Evolutionary conservation across 345 rosid species (phyloP).

Genomic region (Dipteronia dyeriana): DNA sequence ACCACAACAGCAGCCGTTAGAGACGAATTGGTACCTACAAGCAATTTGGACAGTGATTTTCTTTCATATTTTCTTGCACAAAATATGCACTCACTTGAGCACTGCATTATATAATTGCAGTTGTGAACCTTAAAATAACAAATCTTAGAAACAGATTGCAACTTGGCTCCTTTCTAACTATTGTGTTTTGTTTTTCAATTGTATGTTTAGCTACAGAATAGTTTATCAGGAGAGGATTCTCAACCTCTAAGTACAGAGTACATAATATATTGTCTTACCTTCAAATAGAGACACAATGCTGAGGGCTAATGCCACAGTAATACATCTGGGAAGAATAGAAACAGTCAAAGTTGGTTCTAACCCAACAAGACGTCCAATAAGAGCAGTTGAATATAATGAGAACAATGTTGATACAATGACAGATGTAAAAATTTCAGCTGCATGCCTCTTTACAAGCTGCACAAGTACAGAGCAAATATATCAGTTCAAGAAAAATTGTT

Average conservation of each 20-base stretch:
- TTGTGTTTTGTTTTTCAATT: not conserved
- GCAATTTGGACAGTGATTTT: not conserved
- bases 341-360: slow-evolving; percentile 73
- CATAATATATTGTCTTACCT: slow-evolving; percentile 38
- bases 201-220: not conserved
- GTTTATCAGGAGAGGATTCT: not conserved
- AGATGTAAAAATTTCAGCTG: slow-evolving; percentile 90
- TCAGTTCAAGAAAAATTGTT: not conserved
- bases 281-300: slow-evolving; percentile 91
- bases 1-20: slow-evolving; percentile 95
- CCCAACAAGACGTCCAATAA: slow-evolving; percentile 73
- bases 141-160: not conserved
- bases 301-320: slow-evolving; percentile 93
- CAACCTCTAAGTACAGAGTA: not conserved
- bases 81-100: not conserved
- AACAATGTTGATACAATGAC: slow-evolving; percentile 77
- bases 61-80: slow-evolving; percentile 13
- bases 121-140: not conserved
- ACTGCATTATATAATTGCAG: not conserved
- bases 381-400: slow-evolving; percentile 91
- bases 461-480: slow-evolving; percentile 20
- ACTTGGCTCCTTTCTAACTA: not conserved
- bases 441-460: slow-evolving; percentile 95
- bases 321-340: slow-evolving; percentile 89
- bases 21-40: slow-evolving; percentile 82